These are phyloP conservation scores for Salvia sclarea DNA, from an alignment of 305 asterid genomes.

Conservation along the genomic window DNA sequence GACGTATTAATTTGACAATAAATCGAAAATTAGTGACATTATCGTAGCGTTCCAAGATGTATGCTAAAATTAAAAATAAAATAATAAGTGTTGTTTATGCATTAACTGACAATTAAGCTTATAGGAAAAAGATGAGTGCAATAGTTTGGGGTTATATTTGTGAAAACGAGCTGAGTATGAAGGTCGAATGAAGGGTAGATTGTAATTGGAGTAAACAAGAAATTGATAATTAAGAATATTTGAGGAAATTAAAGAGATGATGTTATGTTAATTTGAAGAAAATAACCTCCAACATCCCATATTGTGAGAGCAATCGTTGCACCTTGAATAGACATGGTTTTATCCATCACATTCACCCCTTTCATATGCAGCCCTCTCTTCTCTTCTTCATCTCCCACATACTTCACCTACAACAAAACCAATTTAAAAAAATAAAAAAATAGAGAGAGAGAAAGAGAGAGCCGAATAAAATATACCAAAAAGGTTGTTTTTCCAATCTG, in stretches of 20 bases:
- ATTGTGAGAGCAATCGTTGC: constrained; percentile 71
- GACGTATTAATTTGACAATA: too few relatives aligned
- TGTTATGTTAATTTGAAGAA: constrained; percentile 1
- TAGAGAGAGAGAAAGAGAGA: neutral
- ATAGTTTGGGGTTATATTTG: too few relatives aligned
- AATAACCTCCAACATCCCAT: constrained; percentile 98
- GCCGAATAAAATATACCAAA: constrained; percentile 44
- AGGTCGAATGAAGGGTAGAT: too few relatives aligned
- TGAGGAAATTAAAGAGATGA: constrained; percentile 13
- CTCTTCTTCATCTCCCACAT: constrained; percentile 76
- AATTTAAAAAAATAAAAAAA: neutral
- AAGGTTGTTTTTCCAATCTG: constrained; percentile 88
- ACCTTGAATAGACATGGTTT: constrained; percentile 54
- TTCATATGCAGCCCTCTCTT: constrained; percentile 62
- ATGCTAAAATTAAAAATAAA: too few relatives aligned
- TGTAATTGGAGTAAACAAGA: neutral
- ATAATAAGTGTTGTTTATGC: too few relatives aligned
- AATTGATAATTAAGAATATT: neutral
- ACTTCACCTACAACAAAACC: constrained; percentile 55
- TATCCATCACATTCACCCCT: constrained; percentile 75
- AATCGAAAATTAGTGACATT: too few relatives aligned
- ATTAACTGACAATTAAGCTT: too few relatives aligned
- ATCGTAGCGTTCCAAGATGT: too few relatives aligned
- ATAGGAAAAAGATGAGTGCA: too few relatives aligned
- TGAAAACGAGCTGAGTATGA: too few relatives aligned